Evolutionary conservation across 2,329 filamentous ascomycete species (phyloP), one percentile per base, ranked within the genome.

Genomic region (Daldinia eschscholtzii): DNA sequence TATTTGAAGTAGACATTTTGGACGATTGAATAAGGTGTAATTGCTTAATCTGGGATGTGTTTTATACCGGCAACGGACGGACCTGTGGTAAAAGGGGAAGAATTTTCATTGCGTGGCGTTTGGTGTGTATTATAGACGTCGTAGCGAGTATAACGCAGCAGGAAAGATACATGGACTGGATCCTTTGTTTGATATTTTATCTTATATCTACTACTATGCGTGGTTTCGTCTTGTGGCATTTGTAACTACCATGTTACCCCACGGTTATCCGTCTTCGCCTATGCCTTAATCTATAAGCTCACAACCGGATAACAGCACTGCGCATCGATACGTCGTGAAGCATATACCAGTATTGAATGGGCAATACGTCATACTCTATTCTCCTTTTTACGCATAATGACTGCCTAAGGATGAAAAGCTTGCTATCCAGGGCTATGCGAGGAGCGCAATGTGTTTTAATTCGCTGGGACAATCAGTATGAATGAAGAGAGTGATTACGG

Each of bases 361-460:
- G 13, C 13, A 30, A 30, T n/a, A 30, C 26, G 13, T 1, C 26
- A 46, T 10, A 50, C 10, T 50, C 6, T 15, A 28, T 50, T 37
- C 35, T 37, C 7, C 35, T 7, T 20, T 50, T 30, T 9, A 50
- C 26, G n/a, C 10, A 13, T 39, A 42, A 37, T 37, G 35, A 13
- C 9, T 37, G 10, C 7, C 12, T 46, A 28, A 10, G 4, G 12
- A 46, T 26, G 12, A 12, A 18, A 3, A 0, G 18, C 18, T 44
- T 9, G 33, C 12, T 37, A 41, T 78, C 60, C 3, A 13, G 10
- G 35, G 3, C 35, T 37, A 85, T 28, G 80, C 79, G 83, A 88
- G 84, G 59, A 88, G 74, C 1, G 83, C 84, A 73, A 87, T 87
- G 58, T 87, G 84, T 72, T 85, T 86, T 3, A 88, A 77, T 68